Evolutionary conservation across 1,284 basidiomycete species (phyloP).

Genomic region (Sutorius eximius): DNA sequence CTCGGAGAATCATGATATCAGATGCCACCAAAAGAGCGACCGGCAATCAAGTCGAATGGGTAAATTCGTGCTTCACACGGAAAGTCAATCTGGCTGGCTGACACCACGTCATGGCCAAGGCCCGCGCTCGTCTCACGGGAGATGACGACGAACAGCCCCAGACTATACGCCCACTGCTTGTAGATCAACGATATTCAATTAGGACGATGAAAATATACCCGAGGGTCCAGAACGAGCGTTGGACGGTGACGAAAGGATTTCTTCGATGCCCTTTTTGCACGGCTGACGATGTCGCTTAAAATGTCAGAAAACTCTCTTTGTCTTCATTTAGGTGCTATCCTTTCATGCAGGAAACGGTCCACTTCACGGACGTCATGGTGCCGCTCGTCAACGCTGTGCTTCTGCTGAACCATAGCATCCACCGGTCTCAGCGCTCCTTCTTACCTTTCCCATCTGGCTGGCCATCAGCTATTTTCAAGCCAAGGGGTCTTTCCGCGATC

Average conservation of each 20-base stretch:
- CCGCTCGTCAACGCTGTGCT: no score
- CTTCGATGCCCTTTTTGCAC: background rate
- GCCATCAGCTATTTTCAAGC: background rate
- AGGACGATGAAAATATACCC: background rate
- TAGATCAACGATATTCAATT: background rate
- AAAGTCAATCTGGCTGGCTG: slow-evolving; percentile 2
- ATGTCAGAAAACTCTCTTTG: background rate
- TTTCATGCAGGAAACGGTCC: no score
- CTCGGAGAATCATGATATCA: background rate
- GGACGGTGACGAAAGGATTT: background rate
- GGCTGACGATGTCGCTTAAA: background rate
- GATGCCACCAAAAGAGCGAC: background rate
- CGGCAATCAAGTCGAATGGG: slow-evolving; percentile 7
- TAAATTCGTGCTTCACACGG: background rate
- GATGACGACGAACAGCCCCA: background rate
- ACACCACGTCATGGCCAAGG: no score
- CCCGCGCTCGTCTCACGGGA: background rate
- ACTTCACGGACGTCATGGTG: background rate
- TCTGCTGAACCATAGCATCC: background rate
- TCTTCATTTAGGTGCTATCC: background rate
- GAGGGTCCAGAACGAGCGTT: background rate
- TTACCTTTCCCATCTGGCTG: background rate
- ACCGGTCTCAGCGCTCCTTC: background rate
- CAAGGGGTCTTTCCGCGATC: slow-evolving; percentile 2
- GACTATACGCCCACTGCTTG: background rate